Conservation (phyloP, 805 yeast genomes). For the Metschnikowia dekortorum region DNA sequence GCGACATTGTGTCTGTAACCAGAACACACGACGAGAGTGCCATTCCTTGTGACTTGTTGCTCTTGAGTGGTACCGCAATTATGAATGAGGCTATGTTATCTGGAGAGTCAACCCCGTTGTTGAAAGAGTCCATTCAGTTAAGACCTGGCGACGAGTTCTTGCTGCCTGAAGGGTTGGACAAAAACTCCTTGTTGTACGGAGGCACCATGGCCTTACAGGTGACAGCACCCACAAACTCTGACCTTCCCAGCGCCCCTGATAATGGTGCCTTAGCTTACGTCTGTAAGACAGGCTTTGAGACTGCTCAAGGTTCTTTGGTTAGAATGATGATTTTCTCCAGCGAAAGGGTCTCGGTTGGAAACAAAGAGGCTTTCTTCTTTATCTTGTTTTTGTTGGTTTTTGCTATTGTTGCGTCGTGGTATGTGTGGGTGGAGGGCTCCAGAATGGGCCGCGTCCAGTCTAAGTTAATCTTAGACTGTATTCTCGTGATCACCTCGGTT, state of each 20-base stretch:
- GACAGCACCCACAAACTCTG: conserved; percentile 54
- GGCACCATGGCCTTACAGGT: conserved; percentile 96
- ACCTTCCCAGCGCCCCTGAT: conserved; percentile 73
- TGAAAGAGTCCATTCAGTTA: conserved; percentile 84
- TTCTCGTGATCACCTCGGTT: conserved; percentile 91
- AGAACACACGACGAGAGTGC: conserved; percentile 91
- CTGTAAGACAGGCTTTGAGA: conserved; percentile 94
- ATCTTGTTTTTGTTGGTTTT: conserved; percentile 84
- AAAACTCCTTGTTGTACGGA: conserved; percentile 85
- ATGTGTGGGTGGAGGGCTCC: conserved; percentile 97
- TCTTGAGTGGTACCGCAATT: conserved; percentile 87
- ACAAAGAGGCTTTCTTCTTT: conserved; percentile 88
- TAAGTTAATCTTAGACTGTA: conserved; percentile 90
- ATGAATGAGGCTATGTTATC: conserved; percentile 98
- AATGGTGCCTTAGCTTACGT: conserved; percentile 88
- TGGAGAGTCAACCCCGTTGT: conserved; percentile 95
- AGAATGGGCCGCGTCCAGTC: conserved; percentile 93
- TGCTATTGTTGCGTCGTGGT: conserved; percentile 94
- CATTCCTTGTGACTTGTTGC: conserved; percentile 86
- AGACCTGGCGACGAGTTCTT: conserved; percentile 70
- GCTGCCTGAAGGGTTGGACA: conserved; percentile 79
- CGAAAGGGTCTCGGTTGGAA: conserved; percentile 94
- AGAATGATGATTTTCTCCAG: conserved; percentile 97
- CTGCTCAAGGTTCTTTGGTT: conserved; percentile 95
- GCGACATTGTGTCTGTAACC: conserved; percentile 81